Conservation (phyloP, 2,329 filamentous ascomycete species). For the Zasmidium cellare region DNA sequence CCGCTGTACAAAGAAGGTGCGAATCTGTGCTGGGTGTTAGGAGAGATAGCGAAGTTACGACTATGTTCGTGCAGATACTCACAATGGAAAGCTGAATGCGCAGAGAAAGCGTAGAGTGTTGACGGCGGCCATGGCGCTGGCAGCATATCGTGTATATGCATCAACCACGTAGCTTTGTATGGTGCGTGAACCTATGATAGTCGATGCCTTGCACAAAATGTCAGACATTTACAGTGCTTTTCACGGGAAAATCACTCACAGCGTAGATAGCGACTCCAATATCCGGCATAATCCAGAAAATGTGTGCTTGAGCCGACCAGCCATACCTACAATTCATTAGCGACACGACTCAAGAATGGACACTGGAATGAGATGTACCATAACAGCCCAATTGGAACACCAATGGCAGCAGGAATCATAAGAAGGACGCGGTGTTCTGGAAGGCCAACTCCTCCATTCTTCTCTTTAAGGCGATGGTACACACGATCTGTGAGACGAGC, state of each 20-base stretch:
- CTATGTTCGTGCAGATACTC: too few species aligned
- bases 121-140: conserved; percentile 64
- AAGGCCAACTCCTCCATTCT: not conserved
- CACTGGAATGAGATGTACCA: too few species aligned
- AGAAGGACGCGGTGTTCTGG: not conserved
- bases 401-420: not conserved
- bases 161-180: conserved; percentile 66
- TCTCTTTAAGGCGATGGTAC: conserved; percentile 9
- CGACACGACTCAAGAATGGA: too few species aligned
- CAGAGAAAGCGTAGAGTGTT: conserved; percentile 59
- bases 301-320: conserved; percentile 53
- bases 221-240: too few species aligned
- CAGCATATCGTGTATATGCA: conserved; percentile 58
- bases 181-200: conserved; percentile 55
- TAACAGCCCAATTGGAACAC: not conserved
- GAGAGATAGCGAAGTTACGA: too few species aligned
- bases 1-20: conserved; percentile 59
- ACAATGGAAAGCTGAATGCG: conserved; percentile 59
- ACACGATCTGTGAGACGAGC: conserved; percentile 9
- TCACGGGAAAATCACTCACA: too few species aligned
- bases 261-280: conserved; percentile 57
- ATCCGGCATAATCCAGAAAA: conserved; percentile 60
- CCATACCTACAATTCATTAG: too few species aligned
- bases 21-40: too few species aligned
- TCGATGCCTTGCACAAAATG: too few species aligned